Evolutionary conservation across 441 rosid species (phyloP), one percentile per base, ranked within the genome.

Genomic region (Euphorbia schlechtendalii): DNA sequence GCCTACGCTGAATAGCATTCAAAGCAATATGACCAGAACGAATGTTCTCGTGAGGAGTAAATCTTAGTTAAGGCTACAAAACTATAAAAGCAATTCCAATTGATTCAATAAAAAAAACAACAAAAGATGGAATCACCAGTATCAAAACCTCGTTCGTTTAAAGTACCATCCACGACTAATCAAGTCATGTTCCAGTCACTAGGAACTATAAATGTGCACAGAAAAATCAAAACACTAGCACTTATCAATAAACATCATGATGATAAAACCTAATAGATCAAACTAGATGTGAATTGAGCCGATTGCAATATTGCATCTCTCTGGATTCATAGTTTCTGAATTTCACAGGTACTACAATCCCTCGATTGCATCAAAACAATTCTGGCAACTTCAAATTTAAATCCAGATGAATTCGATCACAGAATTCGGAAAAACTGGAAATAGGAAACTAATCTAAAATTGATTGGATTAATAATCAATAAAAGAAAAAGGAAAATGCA

Each of bases 1-100:
- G 85, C 11, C 99, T 79, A 8, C 99, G 86, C 68, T 94, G 99
- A 74, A 91, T 86, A 46, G 94, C 77, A 84, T 94, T 94, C 53
- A 94, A 61, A 5, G 82, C 96, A 52, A 94, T 80, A 25, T 78
- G 70, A 21, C 88, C 99, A 61, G 73, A 64, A 59, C 75, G 75
- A 61, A 91, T 74, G 61, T 57, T 78, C 28, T 88, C 85, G 71
- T 94, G 96, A 68, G 91, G 80, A 72, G 96, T 94, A 74, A 71
- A 57, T 40, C 64, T 18, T 59, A 76, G 85, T 91, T 78, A 94
- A 89, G 91, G 76, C 28, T 59, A 77, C 78, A 79, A 49, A 36
- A 63, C 14, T 22, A 41, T 14, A n/a, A 28, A 17, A 45, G 61
- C 36, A 60, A 59, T 18, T 53, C 41, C 38, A 18, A 32, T 17